phyloP scores from a whole-genome alignment of 2,329 filamentous ascomycete species.

The Microcyclosporella mali region DNA sequence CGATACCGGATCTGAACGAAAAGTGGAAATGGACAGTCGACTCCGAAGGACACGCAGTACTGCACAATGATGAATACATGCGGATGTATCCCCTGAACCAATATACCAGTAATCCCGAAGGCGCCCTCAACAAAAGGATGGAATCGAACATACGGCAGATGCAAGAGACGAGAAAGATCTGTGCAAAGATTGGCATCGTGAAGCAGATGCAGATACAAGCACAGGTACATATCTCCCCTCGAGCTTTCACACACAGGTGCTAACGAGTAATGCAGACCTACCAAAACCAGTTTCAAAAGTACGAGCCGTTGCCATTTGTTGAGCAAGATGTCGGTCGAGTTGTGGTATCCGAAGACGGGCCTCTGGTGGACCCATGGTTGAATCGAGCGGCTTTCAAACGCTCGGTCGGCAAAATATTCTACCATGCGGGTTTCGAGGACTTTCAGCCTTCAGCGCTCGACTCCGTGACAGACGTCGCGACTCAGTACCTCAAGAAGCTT shows the following conservation, averaged over 20 bases:
- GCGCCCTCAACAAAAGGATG: slow-evolving; percentile 70
- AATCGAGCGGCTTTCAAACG: slow-evolving; percentile 81
- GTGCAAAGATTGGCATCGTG: slow-evolving; percentile 92
- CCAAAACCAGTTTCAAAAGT: slow-evolving; percentile 96
- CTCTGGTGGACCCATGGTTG: slow-evolving; percentile 76
- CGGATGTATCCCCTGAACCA: slow-evolving; percentile 66
- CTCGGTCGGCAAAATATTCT: slow-evolving; percentile 89
- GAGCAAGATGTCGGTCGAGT: slow-evolving; percentile 84
- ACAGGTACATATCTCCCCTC: slow-evolving; percentile 55
- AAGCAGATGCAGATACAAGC: slow-evolving; percentile 99
- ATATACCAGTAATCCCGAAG: slow-evolving; percentile 64
- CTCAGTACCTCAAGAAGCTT: slow-evolving; percentile 83
- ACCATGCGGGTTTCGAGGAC: slow-evolving; percentile 94
- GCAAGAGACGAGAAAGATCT: slow-evolving; percentile 93
- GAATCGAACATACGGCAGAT: slow-evolving; percentile 90
- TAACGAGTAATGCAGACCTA: slow-evolving; percentile 60
- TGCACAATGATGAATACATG: slow-evolving; percentile 79
- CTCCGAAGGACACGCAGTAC: slow-evolving; percentile 78
- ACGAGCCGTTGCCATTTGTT: slow-evolving; percentile 79
- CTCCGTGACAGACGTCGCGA: slow-evolving; percentile 78
- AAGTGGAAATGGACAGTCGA: slow-evolving; percentile 85
- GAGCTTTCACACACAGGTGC: slow-evolving; percentile 5
- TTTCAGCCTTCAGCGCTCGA: slow-evolving; percentile 92
- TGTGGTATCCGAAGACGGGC: slow-evolving; percentile 80
- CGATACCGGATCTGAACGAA: slow-evolving; percentile 75